Evolutionary conservation across 805 yeast genomes (phyloP).

Genomic region (Ogataea paraovalis): DNA sequence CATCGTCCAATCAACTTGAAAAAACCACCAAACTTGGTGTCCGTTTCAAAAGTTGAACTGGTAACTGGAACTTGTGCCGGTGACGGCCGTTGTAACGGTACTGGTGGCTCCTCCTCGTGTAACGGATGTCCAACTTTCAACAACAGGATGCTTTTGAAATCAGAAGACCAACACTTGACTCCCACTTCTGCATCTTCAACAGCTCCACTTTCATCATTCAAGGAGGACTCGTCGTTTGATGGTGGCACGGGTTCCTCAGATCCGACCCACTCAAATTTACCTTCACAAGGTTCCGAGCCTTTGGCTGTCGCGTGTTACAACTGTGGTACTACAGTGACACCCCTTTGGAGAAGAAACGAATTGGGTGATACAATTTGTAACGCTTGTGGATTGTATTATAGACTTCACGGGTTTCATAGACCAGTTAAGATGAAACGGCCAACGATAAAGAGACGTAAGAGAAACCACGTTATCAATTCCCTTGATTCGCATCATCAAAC

Average conservation of each 20-base stretch:
- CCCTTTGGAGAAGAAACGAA: constrained; percentile 82
- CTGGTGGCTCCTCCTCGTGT: constrained; percentile 80
- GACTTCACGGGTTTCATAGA: constrained; percentile 71
- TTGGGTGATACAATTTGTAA: constrained; percentile 81
- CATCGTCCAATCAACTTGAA: constrained; percentile 65
- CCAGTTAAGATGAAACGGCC: constrained; percentile 72
- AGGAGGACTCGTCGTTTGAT: no score
- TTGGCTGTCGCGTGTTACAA: constrained; percentile 75
- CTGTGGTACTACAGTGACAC: constrained; percentile 82
- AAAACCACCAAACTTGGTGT: constrained; percentile 49
- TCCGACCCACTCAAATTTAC: neutral
- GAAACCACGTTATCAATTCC: constrained; percentile 29
- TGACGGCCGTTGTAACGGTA: constrained; percentile 80
- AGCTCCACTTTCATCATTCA: neutral
- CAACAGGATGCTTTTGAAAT: constrained; percentile 50
- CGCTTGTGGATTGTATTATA: constrained; percentile 79
- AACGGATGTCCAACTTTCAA: constrained; percentile 81
- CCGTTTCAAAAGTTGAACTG: constrained; percentile 34
- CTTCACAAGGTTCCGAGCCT: constrained; percentile 27
- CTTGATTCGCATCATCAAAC: no score
- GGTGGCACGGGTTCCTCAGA: no score
- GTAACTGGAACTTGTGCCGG: constrained; percentile 61
- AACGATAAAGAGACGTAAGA: constrained; percentile 70
- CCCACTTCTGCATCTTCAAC: neutral
- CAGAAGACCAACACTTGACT: constrained; percentile 3